Percentiles rank a stretch among this genome's conserved stretches.
Evolutionary conservation across 2,329 filamentous ascomycete genomes (phyloP).

Genomic region (Monosporascus sp.): DNA sequence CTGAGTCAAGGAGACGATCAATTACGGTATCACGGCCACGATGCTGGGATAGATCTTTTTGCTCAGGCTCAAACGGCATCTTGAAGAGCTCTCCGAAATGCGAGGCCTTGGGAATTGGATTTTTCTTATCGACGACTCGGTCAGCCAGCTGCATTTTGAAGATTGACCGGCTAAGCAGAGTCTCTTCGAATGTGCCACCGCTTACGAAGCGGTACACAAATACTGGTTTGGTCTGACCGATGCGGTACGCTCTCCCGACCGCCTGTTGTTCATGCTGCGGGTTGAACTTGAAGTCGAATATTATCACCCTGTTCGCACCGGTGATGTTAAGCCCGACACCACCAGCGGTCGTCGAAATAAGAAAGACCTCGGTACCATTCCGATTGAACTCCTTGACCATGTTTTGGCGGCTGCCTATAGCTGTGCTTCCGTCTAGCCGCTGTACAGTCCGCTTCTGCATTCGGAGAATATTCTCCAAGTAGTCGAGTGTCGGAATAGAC

Average conservation of each 20-base stretch:
- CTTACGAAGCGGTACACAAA: conserved; percentile 78
- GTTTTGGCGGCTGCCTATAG: conserved; percentile 51
- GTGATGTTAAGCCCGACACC: conserved; percentile 79
- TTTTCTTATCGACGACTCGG: conserved; percentile 79
- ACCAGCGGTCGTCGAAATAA: conserved; percentile 80
- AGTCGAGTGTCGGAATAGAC: conserved; percentile 63
- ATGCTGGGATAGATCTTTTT: conserved; percentile 47
- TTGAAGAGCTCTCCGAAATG: conserved; percentile 54
- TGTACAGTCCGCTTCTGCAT: conserved; percentile 40
- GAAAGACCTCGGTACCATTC: conserved; percentile 52
- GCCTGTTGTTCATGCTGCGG: conserved; percentile 81
- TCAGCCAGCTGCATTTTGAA: conserved; percentile 79
- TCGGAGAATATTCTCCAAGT: conserved; percentile 54
- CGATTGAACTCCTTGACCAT: conserved; percentile 66
- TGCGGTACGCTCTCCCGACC: conserved; percentile 76
- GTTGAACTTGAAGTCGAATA: conserved; percentile 80
- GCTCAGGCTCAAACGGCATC: conserved; percentile 44
- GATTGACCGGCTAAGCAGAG: conserved; percentile 65
- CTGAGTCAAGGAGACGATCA: conserved; percentile 38
- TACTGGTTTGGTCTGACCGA: conserved; percentile 75
- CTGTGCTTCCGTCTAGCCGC: conserved; percentile 64
- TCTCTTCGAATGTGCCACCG: conserved; percentile 74
- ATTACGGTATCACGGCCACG: conserved; percentile 60
- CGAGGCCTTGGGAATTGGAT: conserved; percentile 61
- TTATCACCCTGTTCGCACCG: conserved; percentile 77